Evolutionary conservation across 1,284 basidiomycete species (phyloP).

Genomic region (Boletellus dicymbophilus): DNA sequence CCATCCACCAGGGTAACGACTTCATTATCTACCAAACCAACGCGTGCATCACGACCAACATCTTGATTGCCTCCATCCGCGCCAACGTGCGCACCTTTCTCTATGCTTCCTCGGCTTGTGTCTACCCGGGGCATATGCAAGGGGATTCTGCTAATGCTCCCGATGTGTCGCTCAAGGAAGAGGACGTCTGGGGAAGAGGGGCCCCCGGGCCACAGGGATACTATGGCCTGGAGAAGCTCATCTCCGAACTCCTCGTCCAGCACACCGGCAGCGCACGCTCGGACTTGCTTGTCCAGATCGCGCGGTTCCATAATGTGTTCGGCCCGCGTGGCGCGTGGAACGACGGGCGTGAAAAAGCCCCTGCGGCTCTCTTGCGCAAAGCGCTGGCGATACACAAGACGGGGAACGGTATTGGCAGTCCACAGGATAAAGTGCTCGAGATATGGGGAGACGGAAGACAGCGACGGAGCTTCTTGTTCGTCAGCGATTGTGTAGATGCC

Average conservation of each 20-base stretch:
- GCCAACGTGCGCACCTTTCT: constrained; percentile 47
- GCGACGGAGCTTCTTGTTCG: constrained; percentile 55
- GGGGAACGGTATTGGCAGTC: neutral
- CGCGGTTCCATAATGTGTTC: constrained; percentile 61
- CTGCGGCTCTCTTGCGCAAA: constrained; percentile 58
- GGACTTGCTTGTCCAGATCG: constrained; percentile 45
- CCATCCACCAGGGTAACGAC: constrained; percentile 54
- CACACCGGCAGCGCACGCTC: constrained; percentile 31
- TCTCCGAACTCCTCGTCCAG: constrained; percentile 47
- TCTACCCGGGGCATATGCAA: constrained; percentile 54
- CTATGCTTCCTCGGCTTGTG: constrained; percentile 61
- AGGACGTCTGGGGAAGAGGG: constrained; percentile 40
- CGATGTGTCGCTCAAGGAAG: constrained; percentile 49
- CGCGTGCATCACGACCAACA: constrained; percentile 48
- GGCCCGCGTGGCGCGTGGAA: constrained; percentile 55
- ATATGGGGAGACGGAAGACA: constrained; percentile 60
- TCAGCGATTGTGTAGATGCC: constrained; percentile 53
- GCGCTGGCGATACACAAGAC: constrained; percentile 37
- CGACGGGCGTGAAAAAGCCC: constrained; percentile 58
- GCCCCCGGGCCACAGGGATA: constrained; percentile 52
- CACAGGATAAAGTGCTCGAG: constrained; percentile 37
- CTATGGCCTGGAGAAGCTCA: constrained; percentile 60
- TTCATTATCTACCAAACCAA: constrained; percentile 51
- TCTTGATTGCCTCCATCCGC: constrained; percentile 41
- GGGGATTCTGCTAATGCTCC: constrained; percentile 12